Conservation (phyloP, 2,329 filamentous ascomycete species). For the Ceratocystis huliohia region DNA sequence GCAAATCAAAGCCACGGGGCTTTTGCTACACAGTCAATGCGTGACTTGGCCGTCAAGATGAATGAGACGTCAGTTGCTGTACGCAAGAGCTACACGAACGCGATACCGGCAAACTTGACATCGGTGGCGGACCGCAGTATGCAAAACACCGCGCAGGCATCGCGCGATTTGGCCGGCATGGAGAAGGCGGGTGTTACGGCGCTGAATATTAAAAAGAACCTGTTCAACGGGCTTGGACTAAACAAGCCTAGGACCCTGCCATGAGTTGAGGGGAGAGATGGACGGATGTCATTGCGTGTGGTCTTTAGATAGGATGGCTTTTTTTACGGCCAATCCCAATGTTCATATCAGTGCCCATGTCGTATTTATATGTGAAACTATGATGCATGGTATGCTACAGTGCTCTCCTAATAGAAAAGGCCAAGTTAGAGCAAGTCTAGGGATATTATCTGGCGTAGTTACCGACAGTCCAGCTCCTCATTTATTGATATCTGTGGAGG, state of each 20-base stretch:
- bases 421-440: neutral
- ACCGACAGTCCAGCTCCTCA: neutral
- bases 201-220: slow-evolving; percentile 17
- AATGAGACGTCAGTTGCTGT: slow-evolving; percentile 38
- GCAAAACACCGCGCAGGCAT: neutral
- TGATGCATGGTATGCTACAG: neutral
- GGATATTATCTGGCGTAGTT: neutral
- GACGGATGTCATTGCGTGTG: neutral
- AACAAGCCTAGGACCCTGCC: neutral
- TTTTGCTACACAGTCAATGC: slow-evolving; percentile 83
- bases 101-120: neutral
- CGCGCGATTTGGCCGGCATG: slow-evolving; percentile 12
- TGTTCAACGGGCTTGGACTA: slow-evolving; percentile 18
- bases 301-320: neutral
- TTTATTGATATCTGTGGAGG: neutral
- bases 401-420: neutral
- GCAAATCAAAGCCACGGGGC: slow-evolving; percentile 75
- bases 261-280: neutral
- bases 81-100: slow-evolving; percentile 3
- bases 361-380: neutral
- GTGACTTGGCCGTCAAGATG: slow-evolving; percentile 75
- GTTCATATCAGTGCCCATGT: neutral
- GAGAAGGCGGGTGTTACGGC: slow-evolving; percentile 12
- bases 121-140: neutral
- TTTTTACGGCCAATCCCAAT: neutral